Evolutionary conservation across 768 basidiomycete genomes (phyloP), one percentile per base, ranked within the genome.

Genomic region (Suillus tomentosus): DNA sequence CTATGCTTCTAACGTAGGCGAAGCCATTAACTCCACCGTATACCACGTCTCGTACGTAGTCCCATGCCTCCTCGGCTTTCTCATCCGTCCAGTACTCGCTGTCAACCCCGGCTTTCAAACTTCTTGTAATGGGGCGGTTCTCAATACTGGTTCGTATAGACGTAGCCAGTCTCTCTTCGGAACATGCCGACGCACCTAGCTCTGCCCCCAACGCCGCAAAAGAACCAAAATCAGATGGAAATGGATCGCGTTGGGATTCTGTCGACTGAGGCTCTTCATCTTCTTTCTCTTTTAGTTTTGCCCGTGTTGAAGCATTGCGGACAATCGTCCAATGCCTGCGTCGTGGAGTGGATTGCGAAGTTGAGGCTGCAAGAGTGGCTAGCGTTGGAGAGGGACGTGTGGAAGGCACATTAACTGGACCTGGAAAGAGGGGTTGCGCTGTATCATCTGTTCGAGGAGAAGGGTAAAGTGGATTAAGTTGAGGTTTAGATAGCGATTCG

Each of bases 21-120:
- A 87, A 75, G 2, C 92, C 91, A 62, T 91, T 90, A 0, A 86
- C 80, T 54, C 92, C 91, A 0, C 92, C 91, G 70, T 92, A 93
- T 0, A 93, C 90, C n/a, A 91, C 71, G 70, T 92, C 89, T 22
- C 83, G 76, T 19, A 93, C 54, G 68, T 88, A 91, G n/a, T 80
- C 81, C 74, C 91, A 88, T 2, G 84, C 89, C 27, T 82, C 80
- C n/a, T 73, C 73, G 14, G 83, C 85, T 6, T 80, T 77, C 57
- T 77, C 78, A 14, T 77, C 72, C 27, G 77, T 81, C 83, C 85
- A 90, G 65, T 86, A 87, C 40, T 61, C 68, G 45, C 34, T 69
- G 61, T 34, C 67, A 36, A 53, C 69, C 65, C 62, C 71, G 62
- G 47, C 64, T 69, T 62, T 68, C 64, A 54, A 62, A 62, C 62